Conservation (phyloP, 306 rosid species). For the Quercus parvula region DNA sequence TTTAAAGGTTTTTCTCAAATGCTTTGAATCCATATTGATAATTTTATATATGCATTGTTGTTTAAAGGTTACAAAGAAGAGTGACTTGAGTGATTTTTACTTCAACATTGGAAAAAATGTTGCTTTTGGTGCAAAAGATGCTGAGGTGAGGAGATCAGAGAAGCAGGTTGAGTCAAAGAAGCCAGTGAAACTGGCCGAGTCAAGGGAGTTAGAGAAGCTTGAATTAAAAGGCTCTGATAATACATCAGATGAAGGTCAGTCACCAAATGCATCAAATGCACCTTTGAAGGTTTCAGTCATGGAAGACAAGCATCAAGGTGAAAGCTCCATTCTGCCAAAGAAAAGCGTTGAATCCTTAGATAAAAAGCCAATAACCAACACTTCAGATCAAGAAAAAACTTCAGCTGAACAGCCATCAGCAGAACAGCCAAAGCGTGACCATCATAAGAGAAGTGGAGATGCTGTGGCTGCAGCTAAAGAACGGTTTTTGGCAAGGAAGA, state of each 20-base stretch:
- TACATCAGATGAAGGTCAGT: conserved; percentile 18
- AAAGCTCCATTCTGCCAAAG: conserved; percentile 27
- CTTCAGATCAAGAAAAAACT: conserved; percentile 19
- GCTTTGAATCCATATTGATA: conserved; percentile 7
- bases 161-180: conserved; percentile 31
- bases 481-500: conserved; percentile 79
- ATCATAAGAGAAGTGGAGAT: conserved; percentile 77
- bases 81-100: conserved; percentile 82
- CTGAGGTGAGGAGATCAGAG: conserved; percentile 34
- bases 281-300: conserved; percentile 24
- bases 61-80: conserved; percentile 83
- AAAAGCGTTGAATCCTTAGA: conserved; percentile 26
- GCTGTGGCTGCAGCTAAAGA: conserved; percentile 77
- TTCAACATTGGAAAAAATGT: conserved; percentile 71
- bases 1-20: not conserved
- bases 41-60: conserved; percentile 2
- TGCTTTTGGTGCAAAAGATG: conserved; percentile 70
- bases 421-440: conserved; percentile 45
- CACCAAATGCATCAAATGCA: conserved; percentile 20
- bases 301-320: conserved; percentile 31
- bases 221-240: conserved; percentile 16
- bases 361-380: conserved; percentile 12
- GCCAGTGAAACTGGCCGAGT: conserved; percentile 30
- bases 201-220: conserved; percentile 13
- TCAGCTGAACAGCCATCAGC: conserved; percentile 1